Evolutionary conservation across 768 basidiomycete species (phyloP), one percentile per base, ranked within the genome.

Genomic region (Daedaleopsis nitida): DNA sequence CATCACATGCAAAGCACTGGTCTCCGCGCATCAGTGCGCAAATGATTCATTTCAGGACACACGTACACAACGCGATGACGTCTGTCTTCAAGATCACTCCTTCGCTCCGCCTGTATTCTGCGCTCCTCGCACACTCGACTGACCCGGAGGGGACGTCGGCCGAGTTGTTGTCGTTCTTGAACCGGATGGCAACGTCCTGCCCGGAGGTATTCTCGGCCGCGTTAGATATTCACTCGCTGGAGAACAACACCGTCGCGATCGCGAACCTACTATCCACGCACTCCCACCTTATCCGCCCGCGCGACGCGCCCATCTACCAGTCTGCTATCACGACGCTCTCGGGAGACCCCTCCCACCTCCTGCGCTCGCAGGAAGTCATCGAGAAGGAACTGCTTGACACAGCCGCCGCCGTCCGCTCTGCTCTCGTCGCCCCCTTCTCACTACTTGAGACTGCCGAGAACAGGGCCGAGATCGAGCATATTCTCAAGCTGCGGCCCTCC

Each of bases 231-330:
- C 70, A 82, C 66, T 70, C 79, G 4, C 43, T 68, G 4, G 76
- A 79, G 44, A 66, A 70, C 65, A 66, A 81, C 37, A 60, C 72
- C 7, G 67, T 71, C 0, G 66, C 65, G 32, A 71, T 88, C 62
- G 51, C 75, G 44, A 38, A 58, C 0, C 77, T 87, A 11, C 80
- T 89, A 52, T 69, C 76, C 19, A 58, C 73, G 0, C 74, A 88
- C 65, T 70, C 75, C 1, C 77, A 86, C 54, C 82, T 89, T 47
- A 76, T 89, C n/a, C 86, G 86, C 4, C 80, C 87, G 1, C 81
- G 83, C 14, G 86, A 89, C 52, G 73, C 80, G 5, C 35, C 68
- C 1, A 70, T 76, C 0, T 69, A 86, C 19, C 86, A 85, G 58
- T 62, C 68, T 16, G 83, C 84, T 0, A 78, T 80, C 10, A 62